Evolutionary conservation across 2,329 filamentous ascomycete species (phyloP), one percentile per base, ranked within the genome.

Genomic region (Talaromyces rugulosus): DNA sequence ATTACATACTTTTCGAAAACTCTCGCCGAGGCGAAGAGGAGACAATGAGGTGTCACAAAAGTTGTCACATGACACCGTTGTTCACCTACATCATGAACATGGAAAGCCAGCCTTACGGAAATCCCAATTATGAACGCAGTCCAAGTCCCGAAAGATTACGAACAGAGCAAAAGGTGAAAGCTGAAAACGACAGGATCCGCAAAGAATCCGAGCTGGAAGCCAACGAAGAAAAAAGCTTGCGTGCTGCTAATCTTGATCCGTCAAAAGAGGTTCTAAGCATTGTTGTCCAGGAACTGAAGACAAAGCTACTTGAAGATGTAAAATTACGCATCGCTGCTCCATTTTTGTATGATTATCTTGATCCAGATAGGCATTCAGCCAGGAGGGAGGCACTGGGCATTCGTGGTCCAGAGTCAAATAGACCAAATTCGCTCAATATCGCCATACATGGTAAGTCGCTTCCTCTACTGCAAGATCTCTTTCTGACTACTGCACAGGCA

Each of bases 51-150:
- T 97, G 93, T 72, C 93, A 87, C 74, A 83, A 86, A 59, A 85
- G 88, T 58, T 92, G 90, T 66, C 88, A 97, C 72, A 89, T 90
- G 73, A 89, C 89, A 51, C 85, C 90, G 5, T 86, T 99, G 65
- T 99, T 99, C 79, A 97, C 90, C 1, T 98, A 98, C 68, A 83
- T 85, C 63, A 94, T 99, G 90, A 85, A 87, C 52, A 96, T 99
- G 92, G 89, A 94, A 72, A 87, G 92, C 61, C 89, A 89, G 66
- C 82, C 84, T 64, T 87, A 87, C 69, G 87, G 87, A 47, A 87
- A 88, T 69, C 85, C 86, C 12, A 81, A 85, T 66, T 87, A 88
- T 68, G 82, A 85, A 67, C 73, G 77, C 66, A 81, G 77, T 64
- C 78, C 75, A 30, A 81, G 77, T 63, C 80, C 78, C 23, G 75